Conservation (phyloP, 768 basidiomycete genomes). For the Chlorophyllum brunneum region DNA sequence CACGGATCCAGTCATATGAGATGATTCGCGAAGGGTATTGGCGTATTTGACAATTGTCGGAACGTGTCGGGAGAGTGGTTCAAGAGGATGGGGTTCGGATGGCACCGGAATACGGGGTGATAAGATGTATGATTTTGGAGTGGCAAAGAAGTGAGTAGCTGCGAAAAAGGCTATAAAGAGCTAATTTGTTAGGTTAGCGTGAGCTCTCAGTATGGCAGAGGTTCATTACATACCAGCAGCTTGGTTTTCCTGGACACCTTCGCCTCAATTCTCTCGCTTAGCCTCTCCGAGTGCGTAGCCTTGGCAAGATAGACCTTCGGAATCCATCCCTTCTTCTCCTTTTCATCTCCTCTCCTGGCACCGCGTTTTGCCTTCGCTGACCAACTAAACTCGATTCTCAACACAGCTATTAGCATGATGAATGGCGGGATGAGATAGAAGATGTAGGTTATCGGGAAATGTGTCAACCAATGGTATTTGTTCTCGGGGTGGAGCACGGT, state of each 20-base stretch:
- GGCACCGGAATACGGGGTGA: constrained; percentile 3
- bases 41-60: neutral
- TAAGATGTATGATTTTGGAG: constrained; percentile 6
- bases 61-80: neutral
- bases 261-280: constrained; percentile 21
- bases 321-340: constrained; percentile 13
- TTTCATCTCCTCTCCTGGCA: neutral
- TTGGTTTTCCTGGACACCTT: neutral
- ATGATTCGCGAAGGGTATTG: neutral
- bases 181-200: neutral
- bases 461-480: neutral
- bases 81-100: neutral
- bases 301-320: constrained; percentile 18
- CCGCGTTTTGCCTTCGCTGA: neutral
- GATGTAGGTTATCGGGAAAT: neutral
- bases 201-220: no score
- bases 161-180: constrained; percentile 3
- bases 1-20: constrained; percentile 14
- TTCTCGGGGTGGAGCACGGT: neutral
- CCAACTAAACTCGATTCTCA: constrained; percentile 21
- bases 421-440: constrained; percentile 14
- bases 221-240: neutral
- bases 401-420: constrained; percentile 24
- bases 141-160: neutral
- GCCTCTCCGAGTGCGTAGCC: constrained; percentile 27